Base-by-base conservation (phyloP, 164 flowering plant species). In the Umbellularia californica region DNA sequence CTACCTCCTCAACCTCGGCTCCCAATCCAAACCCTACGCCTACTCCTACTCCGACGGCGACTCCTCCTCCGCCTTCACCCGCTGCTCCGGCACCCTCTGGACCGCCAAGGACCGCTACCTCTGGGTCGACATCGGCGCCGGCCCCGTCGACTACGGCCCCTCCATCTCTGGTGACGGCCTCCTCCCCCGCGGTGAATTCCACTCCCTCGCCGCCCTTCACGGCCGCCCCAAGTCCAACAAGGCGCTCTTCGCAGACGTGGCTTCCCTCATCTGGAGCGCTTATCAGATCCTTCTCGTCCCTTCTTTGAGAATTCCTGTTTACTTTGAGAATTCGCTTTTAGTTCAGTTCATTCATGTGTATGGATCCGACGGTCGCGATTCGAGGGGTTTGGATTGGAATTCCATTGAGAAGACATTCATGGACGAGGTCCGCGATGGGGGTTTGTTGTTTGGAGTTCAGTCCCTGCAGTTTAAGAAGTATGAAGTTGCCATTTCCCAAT, bases 91-190 rank as follows among this genome's bases (percentile, higher is more conserved):
- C 2, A 90, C 70, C 28, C 50, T 90, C 24, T 96, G 97, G 98
- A 84, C 94, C 1, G 97, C 92, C 5, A 86, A 84, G 30, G 95
- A 92, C 15, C 77, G 98, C 74, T 96, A 94, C 68, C 20, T 90
- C 51, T 96, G 99, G 98, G 81, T 94, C 41, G 99, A 96, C 80
- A 85, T 96, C 41, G 87, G 83, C 2, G 98, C 99, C 0, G 99
- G 98, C 0, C 99, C 99, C 2, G 94, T 96, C 10, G 91, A 94
- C 74, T 94, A 93, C 63, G 97, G 99, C 19, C 99, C 99, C 19
- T 88, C 88, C 0, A 62, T 94, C 20, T 90, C 99, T 0, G 99
- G 98, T 2, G 99, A 96, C 60, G 99, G 98, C 63, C 84, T 92
- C 33, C 33, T 93, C 23, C 96, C 97, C 0, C 81, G 85, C 14